phyloP scores from a whole-genome alignment of 805 yeast genomes.

The Ogataea ganodermae region DNA sequence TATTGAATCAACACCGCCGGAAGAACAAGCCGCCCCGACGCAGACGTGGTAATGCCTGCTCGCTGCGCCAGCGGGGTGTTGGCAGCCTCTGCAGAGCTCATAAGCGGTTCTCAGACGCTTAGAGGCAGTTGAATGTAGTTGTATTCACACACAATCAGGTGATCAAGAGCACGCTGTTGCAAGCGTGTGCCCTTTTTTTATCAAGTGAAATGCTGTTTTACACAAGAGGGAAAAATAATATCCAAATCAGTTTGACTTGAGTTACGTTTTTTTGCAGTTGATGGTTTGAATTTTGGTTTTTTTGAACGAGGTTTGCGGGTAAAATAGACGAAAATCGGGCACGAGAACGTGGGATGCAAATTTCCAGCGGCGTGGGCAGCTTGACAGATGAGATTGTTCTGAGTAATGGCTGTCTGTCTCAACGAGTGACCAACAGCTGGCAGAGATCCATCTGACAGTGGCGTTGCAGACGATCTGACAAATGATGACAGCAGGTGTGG shows the following conservation, averaged over 20 bases:
- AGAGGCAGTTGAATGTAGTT: too few relatives aligned
- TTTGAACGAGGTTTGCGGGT: background rate
- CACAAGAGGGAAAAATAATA: too few relatives aligned
- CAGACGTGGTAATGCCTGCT: conserved; percentile 10
- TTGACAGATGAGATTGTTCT: too few relatives aligned
- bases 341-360: too few relatives aligned
- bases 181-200: background rate
- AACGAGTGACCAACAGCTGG: too few relatives aligned
- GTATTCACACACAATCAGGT: background rate
- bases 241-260: background rate
- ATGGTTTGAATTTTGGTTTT: background rate
- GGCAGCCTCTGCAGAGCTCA: conserved; percentile 9
- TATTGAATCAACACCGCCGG: conserved; percentile 35
- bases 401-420: too few relatives aligned
- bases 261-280: background rate
- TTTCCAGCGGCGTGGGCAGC: too few relatives aligned
- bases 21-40: conserved; percentile 28
- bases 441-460: too few relatives aligned
- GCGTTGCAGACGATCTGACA: too few relatives aligned
- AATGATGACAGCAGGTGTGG: too few relatives aligned
- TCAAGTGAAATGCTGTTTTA: too few relatives aligned
- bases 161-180: background rate
- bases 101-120: background rate
- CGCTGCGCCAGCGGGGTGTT: background rate
- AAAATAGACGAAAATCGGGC: background rate